Conservation (phyloP, 163 green algal species). For the Scenedesmus sp. region DNA sequence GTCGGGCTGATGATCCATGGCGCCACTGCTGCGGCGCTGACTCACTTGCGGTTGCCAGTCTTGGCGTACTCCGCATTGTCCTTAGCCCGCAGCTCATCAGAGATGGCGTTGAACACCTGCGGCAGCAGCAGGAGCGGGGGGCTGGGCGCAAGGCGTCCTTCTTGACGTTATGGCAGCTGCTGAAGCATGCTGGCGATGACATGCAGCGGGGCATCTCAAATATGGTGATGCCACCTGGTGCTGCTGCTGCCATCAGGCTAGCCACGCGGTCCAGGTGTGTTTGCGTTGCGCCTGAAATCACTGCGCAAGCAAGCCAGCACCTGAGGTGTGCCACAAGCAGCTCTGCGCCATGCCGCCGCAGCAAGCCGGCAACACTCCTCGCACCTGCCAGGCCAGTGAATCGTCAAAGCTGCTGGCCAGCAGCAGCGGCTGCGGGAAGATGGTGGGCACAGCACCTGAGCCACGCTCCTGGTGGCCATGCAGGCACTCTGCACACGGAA, state of each 20-base stretch:
- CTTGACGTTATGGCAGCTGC: too few relatives aligned
- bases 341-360: too few relatives aligned
- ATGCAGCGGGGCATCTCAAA: too few relatives aligned
- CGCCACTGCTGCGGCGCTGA: neutral
- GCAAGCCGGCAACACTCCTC: neutral
- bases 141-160: too few relatives aligned
- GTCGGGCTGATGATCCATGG: neutral
- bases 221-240: neutral
- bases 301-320: neutral
- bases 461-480: conserved; percentile 58
- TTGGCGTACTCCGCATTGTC: conserved; percentile 54
- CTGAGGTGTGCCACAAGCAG: neutral
- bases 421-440: conserved; percentile 67
- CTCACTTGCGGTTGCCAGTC: conserved; percentile 12
- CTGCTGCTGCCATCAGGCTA: neutral
- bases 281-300: too few relatives aligned
- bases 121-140: neutral
- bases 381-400: conserved; percentile 38
- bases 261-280: too few relatives aligned
- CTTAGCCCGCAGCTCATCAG: conserved; percentile 66
- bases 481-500: conserved; percentile 59
- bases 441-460: conserved; percentile 27
- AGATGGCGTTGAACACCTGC: conserved; percentile 57
- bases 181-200: too few relatives aligned
- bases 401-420: conserved; percentile 67